phyloP scores from a whole-genome alignment of 2,329 filamentous ascomycete species.

The Paracoccidioides lutzii region DNA sequence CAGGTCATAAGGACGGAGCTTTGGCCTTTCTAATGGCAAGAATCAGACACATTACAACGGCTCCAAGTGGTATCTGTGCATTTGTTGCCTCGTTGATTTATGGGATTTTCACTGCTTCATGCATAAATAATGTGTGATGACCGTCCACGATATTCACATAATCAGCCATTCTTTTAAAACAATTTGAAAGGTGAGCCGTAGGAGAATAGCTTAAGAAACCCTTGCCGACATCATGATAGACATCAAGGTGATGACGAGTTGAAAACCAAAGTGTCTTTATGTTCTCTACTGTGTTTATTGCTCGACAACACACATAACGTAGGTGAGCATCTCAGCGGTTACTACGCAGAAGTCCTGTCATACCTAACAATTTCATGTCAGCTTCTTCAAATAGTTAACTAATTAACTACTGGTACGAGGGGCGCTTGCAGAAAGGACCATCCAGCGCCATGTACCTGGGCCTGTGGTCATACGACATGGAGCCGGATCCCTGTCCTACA shows the following conservation, averaged over 20 bases:
- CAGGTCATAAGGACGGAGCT: too few species aligned
- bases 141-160: not conserved
- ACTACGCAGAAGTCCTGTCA: not conserved
- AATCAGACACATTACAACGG: too few species aligned
- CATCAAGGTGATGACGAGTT: not conserved
- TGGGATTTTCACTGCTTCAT: not conserved
- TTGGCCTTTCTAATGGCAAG: too few species aligned
- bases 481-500: not conserved
- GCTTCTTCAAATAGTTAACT: not conserved
- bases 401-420: not conserved
- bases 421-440: not conserved
- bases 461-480: conserved; percentile 3
- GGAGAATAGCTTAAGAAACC: not conserved
- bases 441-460: not conserved
- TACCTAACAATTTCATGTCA: not conserved
- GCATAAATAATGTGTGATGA: not conserved
- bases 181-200: not conserved
- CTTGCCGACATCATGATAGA: not conserved
- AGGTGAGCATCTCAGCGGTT: not conserved
- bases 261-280: not conserved
- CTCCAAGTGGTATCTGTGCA: too few species aligned
- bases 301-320: not conserved
- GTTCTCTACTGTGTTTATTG: not conserved
- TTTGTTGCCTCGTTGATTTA: too few species aligned
- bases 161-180: not conserved